A percentile compares a stretch with the other conserved stretches of the same genome.
phyloP scores from a whole-genome alignment of 2,329 filamentous ascomycete genomes.

The Fusarium brevicatenulatum region DNA sequence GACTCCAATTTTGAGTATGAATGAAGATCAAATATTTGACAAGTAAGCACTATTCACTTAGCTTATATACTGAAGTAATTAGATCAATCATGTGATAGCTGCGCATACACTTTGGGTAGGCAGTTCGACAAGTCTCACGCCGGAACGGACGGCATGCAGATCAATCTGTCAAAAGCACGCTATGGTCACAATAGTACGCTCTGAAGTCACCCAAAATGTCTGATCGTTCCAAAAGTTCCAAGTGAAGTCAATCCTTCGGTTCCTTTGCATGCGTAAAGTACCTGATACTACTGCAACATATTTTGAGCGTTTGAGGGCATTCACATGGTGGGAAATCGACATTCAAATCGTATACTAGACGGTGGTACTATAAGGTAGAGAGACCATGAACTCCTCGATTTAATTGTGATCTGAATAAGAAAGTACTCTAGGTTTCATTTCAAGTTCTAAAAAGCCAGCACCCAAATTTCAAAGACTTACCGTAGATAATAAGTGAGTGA shows the following conservation, averaged over 20 bases:
- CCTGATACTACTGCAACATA: fast-evolving
- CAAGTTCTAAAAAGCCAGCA: no score
- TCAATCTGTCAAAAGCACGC: neutral
- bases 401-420: no score
- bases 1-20: no score
- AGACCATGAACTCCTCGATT: no score
- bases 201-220: neutral
- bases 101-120: fast-evolving
- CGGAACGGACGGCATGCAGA: neutral
- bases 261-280: fast-evolving
- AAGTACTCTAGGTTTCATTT: no score
- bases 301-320: no score
- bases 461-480: fast-evolving
- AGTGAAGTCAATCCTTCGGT: fast-evolving
- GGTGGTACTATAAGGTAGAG: fast-evolving
- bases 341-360: neutral
- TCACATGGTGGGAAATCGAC: no score
- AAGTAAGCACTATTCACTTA: no score
- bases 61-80: neutral
- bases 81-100: neutral
- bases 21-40: neutral
- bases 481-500: no score
- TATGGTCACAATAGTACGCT: fast-evolving
- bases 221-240: neutral
- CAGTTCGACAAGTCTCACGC: neutral